Percentiles rank a stretch among this genome's conserved stretches.
These are phyloP conservation scores for Royoungia palumana DNA, from an alignment of 768 basidiomycete genomes.

Conservation along the genomic window DNA sequence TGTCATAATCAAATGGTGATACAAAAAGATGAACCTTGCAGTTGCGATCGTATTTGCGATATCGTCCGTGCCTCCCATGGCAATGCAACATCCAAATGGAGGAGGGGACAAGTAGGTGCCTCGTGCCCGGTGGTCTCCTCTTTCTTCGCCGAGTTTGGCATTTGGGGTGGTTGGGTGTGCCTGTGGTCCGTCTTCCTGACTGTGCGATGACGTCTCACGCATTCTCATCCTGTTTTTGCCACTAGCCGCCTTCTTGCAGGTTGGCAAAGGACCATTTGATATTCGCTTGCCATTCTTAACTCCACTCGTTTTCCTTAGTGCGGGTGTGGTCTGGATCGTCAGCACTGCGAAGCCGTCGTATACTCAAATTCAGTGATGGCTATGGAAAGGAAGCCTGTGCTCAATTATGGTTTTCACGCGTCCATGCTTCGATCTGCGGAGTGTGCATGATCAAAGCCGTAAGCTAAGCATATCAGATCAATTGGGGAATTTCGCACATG, in stretches of 20 bases:
- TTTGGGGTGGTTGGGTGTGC: background rate
- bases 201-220: constrained; percentile 1
- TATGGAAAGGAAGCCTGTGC: constrained; percentile 20
- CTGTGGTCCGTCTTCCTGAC: background rate
- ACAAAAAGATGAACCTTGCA: constrained; percentile 17
- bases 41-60: constrained; percentile 5
- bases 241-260: background rate
- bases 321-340: background rate
- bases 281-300: too few species aligned
- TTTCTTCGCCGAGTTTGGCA: background rate
- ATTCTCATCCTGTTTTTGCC: background rate
- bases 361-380: constrained; percentile 24
- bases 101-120: constrained; percentile 10
- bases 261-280: background rate
- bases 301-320: too few species aligned
- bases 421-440: constrained; percentile 26
- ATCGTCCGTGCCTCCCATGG: constrained; percentile 1
- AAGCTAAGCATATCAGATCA: constrained; percentile 1
- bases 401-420: constrained; percentile 2
- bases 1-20: constrained; percentile 2
- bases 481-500: constrained; percentile 4
- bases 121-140: constrained; percentile 1
- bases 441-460: constrained; percentile 4
- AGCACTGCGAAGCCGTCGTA: constrained; percentile 4
- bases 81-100: constrained; percentile 3